Conservation (phyloP, 306 rosid genomes). For the Biancaea sappan region DNA sequence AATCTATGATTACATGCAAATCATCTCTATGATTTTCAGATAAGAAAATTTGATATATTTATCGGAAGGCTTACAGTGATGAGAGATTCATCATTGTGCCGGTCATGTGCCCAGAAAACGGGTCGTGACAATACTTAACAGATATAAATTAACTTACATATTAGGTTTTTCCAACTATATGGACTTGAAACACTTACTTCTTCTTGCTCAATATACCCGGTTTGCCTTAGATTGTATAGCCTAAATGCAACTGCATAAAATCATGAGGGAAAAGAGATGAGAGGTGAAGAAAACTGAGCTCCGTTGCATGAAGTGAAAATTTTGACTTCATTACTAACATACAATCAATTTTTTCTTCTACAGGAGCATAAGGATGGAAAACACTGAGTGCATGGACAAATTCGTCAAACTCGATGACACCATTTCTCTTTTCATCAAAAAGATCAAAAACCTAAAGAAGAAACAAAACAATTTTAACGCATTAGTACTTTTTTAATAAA, state of each 20-base stretch:
- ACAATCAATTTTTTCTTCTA: conserved; percentile 78
- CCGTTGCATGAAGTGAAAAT: conserved; percentile 7
- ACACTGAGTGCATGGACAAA: conserved; percentile 69
- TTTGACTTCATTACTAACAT: conserved; percentile 37
- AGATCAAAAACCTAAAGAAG: conserved; percentile 71
- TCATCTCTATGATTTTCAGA: too few species aligned
- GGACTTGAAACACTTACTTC: conserved; percentile 58
- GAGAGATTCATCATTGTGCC: too few species aligned
- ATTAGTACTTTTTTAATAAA: too few species aligned
- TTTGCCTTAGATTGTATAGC: conserved; percentile 78
- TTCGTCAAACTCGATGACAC: conserved; percentile 82
- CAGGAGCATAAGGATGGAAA: conserved; percentile 77
- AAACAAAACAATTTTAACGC: neutral
- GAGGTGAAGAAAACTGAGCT: conserved; percentile 23
- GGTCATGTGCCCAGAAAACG: too few species aligned
- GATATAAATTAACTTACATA: neutral
- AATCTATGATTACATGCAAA: too few species aligned
- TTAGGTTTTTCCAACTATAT: neutral
- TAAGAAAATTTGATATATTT: too few species aligned
- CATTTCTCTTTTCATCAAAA: conserved; percentile 78
- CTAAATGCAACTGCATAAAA: conserved; percentile 72
- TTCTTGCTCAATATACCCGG: conserved; percentile 80
- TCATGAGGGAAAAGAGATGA: conserved; percentile 21
- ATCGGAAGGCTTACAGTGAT: too few species aligned
- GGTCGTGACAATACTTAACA: too few species aligned